Percentiles rank a stretch among this genome's conserved stretches.
Evolutionary conservation across 805 yeast species (phyloP).

Genomic region (Saturnispora besseyi): DNA sequence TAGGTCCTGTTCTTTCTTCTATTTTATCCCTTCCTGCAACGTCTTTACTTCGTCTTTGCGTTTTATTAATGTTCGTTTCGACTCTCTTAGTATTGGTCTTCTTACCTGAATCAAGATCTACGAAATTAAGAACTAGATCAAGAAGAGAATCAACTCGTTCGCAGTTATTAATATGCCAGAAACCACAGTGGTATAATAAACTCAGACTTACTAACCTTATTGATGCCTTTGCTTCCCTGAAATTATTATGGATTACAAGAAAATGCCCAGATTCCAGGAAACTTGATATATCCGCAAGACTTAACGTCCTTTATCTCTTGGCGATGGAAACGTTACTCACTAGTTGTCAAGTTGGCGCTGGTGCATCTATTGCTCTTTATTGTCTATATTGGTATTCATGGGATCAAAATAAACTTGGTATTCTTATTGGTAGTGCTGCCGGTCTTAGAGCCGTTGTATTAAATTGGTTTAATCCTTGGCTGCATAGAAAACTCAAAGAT

Average conservation of each 20-base stretch:
- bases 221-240: slow-evolving; percentile 25
- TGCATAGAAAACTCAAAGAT: slow-evolving; percentile 30
- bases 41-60: slow-evolving; percentile 26
- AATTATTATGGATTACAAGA: slow-evolving; percentile 44
- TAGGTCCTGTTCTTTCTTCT: slow-evolving; percentile 59
- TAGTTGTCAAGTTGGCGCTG: slow-evolving; percentile 33
- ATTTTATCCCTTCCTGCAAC: slow-evolving; percentile 16
- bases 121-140: slow-evolving; percentile 43
- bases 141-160: slow-evolving; percentile 25
- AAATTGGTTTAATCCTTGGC: slow-evolving; percentile 43
- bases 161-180: not conserved
- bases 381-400: slow-evolving; percentile 46
- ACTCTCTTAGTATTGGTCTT: slow-evolving; percentile 30
- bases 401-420: slow-evolving; percentile 47
- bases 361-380: slow-evolving; percentile 40
- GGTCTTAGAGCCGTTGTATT: slow-evolving; percentile 40
- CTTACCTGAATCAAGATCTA: slow-evolving; percentile 59
- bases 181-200: slow-evolving; percentile 6
- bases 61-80: slow-evolving; percentile 25
- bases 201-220: slow-evolving; percentile 10
- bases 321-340: slow-evolving; percentile 36
- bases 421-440: slow-evolving; percentile 44
- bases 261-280: slow-evolving; percentile 13
- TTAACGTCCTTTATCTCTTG: slow-evolving; percentile 42
- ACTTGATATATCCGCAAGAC: slow-evolving; percentile 29